Percentiles rank a stretch among this genome's conserved stretches.
Conservation (phyloP, 305 asterid species). For the Solanum chacoense region DNA sequence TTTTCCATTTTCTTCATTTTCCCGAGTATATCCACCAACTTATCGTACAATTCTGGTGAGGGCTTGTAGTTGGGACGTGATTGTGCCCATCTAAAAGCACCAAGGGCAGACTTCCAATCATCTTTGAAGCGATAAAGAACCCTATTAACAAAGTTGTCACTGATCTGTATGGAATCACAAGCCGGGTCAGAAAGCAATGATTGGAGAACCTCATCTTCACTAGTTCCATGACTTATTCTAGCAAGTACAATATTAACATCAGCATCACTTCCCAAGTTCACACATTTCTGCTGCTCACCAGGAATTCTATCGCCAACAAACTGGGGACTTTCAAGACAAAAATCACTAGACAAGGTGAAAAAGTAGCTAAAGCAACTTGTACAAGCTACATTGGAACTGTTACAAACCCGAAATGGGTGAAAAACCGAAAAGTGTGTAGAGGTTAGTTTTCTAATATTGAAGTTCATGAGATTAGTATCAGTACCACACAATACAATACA, state of each 20-base stretch:
- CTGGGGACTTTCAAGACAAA: neutral
- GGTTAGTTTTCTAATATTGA: constrained; percentile 18
- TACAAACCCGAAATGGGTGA: constrained; percentile 2
- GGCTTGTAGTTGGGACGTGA: constrained; percentile 38
- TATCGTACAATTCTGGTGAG: constrained; percentile 41
- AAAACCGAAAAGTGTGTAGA: neutral
- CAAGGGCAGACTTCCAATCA: constrained; percentile 84
- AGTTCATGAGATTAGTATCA: constrained; percentile 16
- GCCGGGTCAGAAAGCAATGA: constrained; percentile 33
- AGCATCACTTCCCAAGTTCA: constrained; percentile 12
- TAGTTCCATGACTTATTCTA: constrained; percentile 27
- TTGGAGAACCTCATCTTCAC: constrained; percentile 40
- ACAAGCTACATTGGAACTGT: constrained; percentile 4
- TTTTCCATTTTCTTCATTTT: constrained; percentile 71
- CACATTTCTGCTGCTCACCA: constrained; percentile 12
- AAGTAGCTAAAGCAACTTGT: constrained; percentile 5
- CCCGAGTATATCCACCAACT: constrained; percentile 76
- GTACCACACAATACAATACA: neutral
- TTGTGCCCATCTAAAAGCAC: constrained; percentile 71
- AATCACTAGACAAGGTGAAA: constrained; percentile 16
- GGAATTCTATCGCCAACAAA: constrained; percentile 8
- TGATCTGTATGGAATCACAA: constrained; percentile 27
- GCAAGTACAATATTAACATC: constrained; percentile 36
- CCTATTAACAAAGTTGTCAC: constrained; percentile 30
- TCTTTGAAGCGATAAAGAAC: constrained; percentile 71